phyloP scores from a whole-genome alignment of 805 yeast genomes.

The Candida ficus region DNA sequence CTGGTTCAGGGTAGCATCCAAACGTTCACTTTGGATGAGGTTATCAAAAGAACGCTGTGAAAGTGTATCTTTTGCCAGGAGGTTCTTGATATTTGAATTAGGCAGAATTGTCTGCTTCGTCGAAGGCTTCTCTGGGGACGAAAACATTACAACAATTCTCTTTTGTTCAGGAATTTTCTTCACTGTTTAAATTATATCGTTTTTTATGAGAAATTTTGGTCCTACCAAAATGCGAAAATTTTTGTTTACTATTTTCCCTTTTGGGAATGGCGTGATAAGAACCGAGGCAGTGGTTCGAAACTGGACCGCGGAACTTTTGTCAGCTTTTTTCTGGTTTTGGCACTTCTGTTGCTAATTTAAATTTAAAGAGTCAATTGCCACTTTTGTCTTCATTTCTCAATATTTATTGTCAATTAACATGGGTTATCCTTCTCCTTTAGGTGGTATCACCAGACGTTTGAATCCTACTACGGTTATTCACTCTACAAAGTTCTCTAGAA shows the following conservation, averaged over 20 bases:
- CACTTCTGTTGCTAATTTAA: too few species aligned
- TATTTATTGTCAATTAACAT: conserved; percentile 18
- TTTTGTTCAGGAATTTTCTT: neutral
- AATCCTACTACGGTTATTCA: conserved; percentile 29
- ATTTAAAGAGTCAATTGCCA: neutral
- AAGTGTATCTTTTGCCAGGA: conserved; percentile 12
- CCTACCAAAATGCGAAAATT: neutral
- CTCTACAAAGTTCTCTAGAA: conserved; percentile 31
- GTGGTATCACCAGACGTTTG: conserved; percentile 33
- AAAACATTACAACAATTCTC: neutral
- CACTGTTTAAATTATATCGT: too few species aligned
- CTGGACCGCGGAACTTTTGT: too few species aligned
- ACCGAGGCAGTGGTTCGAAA: too few species aligned
- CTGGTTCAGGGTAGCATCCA: conserved; percentile 9
- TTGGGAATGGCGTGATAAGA: neutral
- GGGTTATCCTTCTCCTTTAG: conserved; percentile 37
- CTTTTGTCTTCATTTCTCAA: too few species aligned
- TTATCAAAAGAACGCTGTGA: conserved; percentile 19
- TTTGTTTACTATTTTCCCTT: conserved; percentile 5
- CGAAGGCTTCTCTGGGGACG: conserved; percentile 12
- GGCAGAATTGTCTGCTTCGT: conserved; percentile 20
- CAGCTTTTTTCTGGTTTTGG: too few species aligned
- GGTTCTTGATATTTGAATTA: conserved; percentile 10
- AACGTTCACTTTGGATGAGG: conserved; percentile 10
- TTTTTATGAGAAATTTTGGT: too few species aligned